Percentiles rank a stretch among this genome's conserved stretches.
Conservation (phyloP, 2,329 filamentous ascomycete species). For the Curvularia spicifera region DNA sequence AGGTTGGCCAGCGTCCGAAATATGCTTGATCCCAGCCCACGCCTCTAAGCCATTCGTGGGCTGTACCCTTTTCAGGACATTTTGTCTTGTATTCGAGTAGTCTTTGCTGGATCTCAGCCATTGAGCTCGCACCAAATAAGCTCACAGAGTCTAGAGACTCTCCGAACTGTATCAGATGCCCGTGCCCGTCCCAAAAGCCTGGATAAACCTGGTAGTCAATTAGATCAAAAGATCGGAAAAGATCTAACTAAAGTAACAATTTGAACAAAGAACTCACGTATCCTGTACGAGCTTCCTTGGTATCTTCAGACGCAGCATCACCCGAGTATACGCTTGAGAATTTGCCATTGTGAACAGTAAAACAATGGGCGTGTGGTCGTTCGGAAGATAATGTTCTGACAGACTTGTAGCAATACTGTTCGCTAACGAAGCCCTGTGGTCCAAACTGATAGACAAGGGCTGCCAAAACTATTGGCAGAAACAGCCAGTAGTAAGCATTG, state of each 20-base stretch:
- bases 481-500: constrained; percentile 30
- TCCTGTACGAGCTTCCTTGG: constrained; percentile 48
- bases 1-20: constrained; percentile 68
- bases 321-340: constrained; percentile 51
- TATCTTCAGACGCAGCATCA: constrained; percentile 29
- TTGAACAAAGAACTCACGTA: constrained; percentile 49
- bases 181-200: constrained; percentile 74
- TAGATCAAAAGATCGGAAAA: too few relatives aligned
- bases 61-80: constrained; percentile 61
- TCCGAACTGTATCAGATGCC: constrained; percentile 69
- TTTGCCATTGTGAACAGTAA: constrained; percentile 60
- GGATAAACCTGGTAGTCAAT: constrained; percentile 54
- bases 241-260: too few relatives aligned
- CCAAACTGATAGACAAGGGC: constrained; percentile 41
- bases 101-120: constrained; percentile 62
- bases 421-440: constrained; percentile 24
- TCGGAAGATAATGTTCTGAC: constrained; percentile 53
- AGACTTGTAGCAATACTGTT: constrained; percentile 53
- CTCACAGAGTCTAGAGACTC: constrained; percentile 71
- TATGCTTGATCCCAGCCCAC: constrained; percentile 74
- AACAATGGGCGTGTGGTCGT: constrained; percentile 57
- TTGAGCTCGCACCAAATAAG: constrained; percentile 64
- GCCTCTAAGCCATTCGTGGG: constrained; percentile 68
- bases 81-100: constrained; percentile 59
- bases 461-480: constrained; percentile 34